Base-by-base conservation (phyloP, 2,329 filamentous ascomycete genomes). In the Arachnomyces sp. region DNA sequence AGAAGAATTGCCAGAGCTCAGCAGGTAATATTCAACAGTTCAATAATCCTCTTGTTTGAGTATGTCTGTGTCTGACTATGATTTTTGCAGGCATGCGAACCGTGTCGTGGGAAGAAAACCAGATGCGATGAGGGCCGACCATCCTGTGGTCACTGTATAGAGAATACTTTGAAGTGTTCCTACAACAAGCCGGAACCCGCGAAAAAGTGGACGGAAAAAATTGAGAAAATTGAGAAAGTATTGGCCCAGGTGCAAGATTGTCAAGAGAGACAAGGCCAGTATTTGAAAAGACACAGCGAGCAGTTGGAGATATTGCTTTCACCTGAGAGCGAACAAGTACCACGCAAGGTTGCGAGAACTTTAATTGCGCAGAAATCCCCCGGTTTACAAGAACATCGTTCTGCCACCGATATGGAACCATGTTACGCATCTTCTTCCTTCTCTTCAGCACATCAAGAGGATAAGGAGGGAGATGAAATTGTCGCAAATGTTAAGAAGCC, bases 141-240 rank as follows among this genome's bases (percentile, higher is more conserved):
- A 2, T 82, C 84, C 52, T 90, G 87, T 57, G 86, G 82, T 31
- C 79, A 80, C 53, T 98, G 92, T 60, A 83, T 82, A 53, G 89
- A 96, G 51, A 93, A 94, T 58, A 81, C 76, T 49, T 73, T 87
- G 25, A 74, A 80, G 39, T 98, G 86, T 67, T 81, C 85, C 61
- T 96, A 95, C 62, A 81, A 89, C 49, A 89, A 95, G 56, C 83
- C 92, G 4, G 84, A 87, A 15, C 87, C 87, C 92, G 93, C 57
- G 90, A 93, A 85, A 94, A 72, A 60, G 82, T 57, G 66, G 11
- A 39, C 66, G 16, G 62, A 65, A 37, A 49, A 52, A 8, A 42
- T 65, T 5, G 46, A 57, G 37, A 48, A 56, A 18, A 33, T 62
- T 25, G 55, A 64, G 25, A 56, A 60, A 32, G 44, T 45, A 9